phyloP scores from a whole-genome alignment of 1,284 basidiomycete species.

The Athelia psychrophila region DNA sequence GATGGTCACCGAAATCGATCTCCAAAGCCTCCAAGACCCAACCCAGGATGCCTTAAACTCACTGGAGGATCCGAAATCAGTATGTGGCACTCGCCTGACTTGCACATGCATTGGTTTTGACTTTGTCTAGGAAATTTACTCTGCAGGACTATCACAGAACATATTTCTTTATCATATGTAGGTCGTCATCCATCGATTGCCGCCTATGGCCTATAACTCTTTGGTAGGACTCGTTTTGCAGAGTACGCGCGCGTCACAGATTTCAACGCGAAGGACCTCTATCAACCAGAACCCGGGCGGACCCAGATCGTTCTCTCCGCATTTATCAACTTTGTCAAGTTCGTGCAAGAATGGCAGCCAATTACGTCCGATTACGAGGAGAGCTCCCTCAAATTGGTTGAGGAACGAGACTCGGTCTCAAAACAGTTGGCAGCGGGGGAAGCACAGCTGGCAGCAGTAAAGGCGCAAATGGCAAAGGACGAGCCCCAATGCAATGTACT shows the following conservation, averaged over 20 bases:
- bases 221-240: constrained; percentile 59
- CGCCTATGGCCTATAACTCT: constrained; percentile 1
- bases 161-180: constrained; percentile 69
- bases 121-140: constrained; percentile 57
- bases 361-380: constrained; percentile 62
- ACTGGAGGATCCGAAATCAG: constrained; percentile 51
- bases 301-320: constrained; percentile 77
- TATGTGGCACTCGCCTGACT: constrained; percentile 29
- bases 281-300: constrained; percentile 67
- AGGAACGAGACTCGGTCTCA: constrained; percentile 53
- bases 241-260: constrained; percentile 72
- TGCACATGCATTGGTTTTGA: background rate
- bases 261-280: constrained; percentile 76
- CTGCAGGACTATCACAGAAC: constrained; percentile 52
- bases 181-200: constrained; percentile 13
- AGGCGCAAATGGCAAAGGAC: constrained; percentile 66
- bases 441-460: constrained; percentile 22
- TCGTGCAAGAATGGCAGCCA: constrained; percentile 69
- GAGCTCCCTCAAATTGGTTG: constrained; percentile 50
- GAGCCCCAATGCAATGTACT: constrained; percentile 66
- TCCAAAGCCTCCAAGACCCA: constrained; percentile 59
- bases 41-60: constrained; percentile 52
- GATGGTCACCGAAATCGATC: constrained; percentile 63
- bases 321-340: constrained; percentile 92
- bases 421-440: constrained; percentile 52